These are phyloP conservation scores for Ehretia macrophylla DNA, from an alignment of 257 asterid species.

Conservation along the genomic window DNA sequence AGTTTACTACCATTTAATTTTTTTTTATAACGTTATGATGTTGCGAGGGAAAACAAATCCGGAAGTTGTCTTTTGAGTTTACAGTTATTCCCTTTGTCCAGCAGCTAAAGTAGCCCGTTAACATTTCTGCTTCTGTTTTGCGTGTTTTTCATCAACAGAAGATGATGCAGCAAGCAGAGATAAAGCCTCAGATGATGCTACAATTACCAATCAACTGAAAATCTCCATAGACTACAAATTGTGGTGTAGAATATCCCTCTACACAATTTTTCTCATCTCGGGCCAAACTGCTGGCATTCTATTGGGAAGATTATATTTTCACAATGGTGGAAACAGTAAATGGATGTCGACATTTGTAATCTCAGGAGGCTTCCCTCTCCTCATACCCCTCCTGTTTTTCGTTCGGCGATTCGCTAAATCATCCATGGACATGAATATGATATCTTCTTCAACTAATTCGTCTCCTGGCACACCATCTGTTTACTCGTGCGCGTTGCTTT, in stretches of 20 bases:
- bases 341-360: slow-evolving; percentile 43
- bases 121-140: slow-evolving; percentile 1
- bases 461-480: slow-evolving; percentile 9
- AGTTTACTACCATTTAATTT: too few relatives aligned
- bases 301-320: slow-evolving; percentile 33
- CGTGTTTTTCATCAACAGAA: not conserved
- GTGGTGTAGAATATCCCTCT: slow-evolving; percentile 28
- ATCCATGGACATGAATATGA: not conserved
- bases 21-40: too few relatives aligned
- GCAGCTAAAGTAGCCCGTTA: not conserved
- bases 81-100: too few relatives aligned
- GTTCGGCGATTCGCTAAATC: not conserved
- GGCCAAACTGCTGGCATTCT: slow-evolving; percentile 37
- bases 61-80: too few relatives aligned
- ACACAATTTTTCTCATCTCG: slow-evolving; percentile 19
- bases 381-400: slow-evolving; percentile 26
- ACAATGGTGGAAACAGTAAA: slow-evolving; percentile 40
- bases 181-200: not conserved
- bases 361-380: slow-evolving; percentile 31
- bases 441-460: not conserved
- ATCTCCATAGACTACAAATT: slow-evolving; percentile 3
- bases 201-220: not conserved
- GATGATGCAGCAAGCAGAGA: slow-evolving; percentile 6
- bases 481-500: slow-evolving; percentile 11
- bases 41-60: too few relatives aligned